A percentile compares a stretch with the other conserved stretches of the same genome.
Evolutionary conservation across 2,329 filamentous ascomycete genomes (phyloP).

Genomic region (Coniochaeta prunicola): DNA sequence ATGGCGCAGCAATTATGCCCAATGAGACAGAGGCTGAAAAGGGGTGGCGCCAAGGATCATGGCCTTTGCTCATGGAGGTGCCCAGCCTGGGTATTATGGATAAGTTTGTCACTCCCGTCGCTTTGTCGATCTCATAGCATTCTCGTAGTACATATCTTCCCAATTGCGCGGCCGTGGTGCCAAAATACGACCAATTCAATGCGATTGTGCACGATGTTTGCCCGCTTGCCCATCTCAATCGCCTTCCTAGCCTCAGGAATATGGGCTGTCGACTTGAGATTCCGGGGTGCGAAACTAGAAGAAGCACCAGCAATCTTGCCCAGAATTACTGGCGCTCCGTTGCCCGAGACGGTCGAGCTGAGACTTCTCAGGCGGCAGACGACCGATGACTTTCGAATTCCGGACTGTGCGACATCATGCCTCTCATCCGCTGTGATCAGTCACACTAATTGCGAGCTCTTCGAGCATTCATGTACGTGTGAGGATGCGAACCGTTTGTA

Average conservation of each 20-base stretch:
- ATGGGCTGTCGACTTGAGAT: background rate
- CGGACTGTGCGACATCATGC: background rate
- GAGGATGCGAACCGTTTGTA: background rate
- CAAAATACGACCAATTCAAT: background rate
- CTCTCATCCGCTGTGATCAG: background rate
- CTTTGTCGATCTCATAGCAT: background rate
- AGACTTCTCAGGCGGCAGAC: background rate
- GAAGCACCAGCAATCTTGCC: background rate
- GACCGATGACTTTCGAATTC: background rate
- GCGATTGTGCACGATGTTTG: background rate
- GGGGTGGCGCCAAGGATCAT: slow-evolving; percentile 1
- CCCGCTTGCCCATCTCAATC: background rate
- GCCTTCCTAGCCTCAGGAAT: background rate
- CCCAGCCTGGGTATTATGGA: background rate
- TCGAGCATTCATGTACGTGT: background rate
- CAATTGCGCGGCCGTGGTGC: background rate
- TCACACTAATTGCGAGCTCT: background rate
- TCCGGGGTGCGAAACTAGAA: background rate
- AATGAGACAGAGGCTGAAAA: background rate
- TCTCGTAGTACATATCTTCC: background rate
- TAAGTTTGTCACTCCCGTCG: background rate
- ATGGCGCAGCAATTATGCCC: background rate
- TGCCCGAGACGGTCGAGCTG: background rate
- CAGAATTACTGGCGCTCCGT: background rate
- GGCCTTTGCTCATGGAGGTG: background rate